Evolutionary conservation across 2,329 filamentous ascomycete species (phyloP).

Genomic region (Didymosphaeria variabile): DNA sequence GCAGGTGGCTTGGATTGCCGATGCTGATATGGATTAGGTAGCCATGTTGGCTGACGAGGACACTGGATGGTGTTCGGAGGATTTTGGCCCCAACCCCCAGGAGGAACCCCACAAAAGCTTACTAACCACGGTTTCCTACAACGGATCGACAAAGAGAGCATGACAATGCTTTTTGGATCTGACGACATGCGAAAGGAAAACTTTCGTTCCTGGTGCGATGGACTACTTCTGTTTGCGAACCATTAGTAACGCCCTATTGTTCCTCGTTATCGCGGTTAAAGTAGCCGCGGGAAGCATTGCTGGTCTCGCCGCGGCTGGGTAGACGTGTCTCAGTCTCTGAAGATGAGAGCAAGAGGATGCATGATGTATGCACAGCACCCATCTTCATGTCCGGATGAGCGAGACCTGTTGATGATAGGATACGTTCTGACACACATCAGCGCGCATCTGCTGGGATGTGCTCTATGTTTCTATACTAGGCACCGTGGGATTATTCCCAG

Average conservation of each 20-base stretch:
- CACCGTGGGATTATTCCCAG: background rate
- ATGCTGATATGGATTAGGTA: background rate
- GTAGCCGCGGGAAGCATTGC: too few relatives aligned
- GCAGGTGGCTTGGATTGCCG: background rate
- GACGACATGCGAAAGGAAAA: too few relatives aligned
- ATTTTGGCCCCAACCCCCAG: constrained; percentile 2
- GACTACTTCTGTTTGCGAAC: too few relatives aligned
- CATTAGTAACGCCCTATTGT: too few relatives aligned
- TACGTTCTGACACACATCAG: background rate
- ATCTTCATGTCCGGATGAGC: background rate
- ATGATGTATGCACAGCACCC: background rate
- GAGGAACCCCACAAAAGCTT: constrained; percentile 13
- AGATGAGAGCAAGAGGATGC: background rate
- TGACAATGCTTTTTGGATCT: too few relatives aligned
- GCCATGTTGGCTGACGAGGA: background rate
- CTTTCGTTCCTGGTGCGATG: too few relatives aligned
- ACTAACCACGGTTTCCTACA: background rate
- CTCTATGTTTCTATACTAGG: background rate
- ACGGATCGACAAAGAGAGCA: too few relatives aligned
- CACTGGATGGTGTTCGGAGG: too few relatives aligned
- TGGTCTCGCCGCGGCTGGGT: too few relatives aligned
- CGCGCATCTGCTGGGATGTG: background rate
- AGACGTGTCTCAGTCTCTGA: background rate
- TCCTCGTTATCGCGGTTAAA: too few relatives aligned
- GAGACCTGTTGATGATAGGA: background rate